Evolutionary conservation across 306 rosid genomes (phyloP).

Genomic region (Crotalaria pallida): DNA sequence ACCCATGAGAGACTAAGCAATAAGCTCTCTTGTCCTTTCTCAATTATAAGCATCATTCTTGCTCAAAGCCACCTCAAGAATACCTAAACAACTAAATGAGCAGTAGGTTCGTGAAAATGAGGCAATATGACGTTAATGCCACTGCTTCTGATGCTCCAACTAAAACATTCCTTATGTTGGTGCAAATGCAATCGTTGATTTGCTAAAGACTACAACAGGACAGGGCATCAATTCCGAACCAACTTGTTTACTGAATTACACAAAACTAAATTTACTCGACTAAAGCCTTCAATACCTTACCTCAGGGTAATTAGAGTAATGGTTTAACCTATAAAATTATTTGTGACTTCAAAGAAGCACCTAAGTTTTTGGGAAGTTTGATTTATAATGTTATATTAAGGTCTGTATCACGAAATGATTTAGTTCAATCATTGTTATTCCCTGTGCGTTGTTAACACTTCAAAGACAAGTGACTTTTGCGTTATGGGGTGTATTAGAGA

Average conservation of each 20-base stretch:
- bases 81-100: not conserved
- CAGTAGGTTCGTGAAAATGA: not conserved
- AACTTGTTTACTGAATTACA: not conserved
- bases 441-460: too few relatives aligned
- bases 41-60: slow-evolving; percentile 17
- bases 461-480: too few relatives aligned
- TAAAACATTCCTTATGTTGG: not conserved
- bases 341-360: too few relatives aligned
- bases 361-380: too few relatives aligned
- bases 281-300: not conserved
- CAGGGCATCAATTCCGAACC: not conserved
- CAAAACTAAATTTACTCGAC: not conserved
- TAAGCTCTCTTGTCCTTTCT: not conserved
- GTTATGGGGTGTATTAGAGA: too few relatives aligned
- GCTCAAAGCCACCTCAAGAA: slow-evolving; percentile 1
- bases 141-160: not conserved
- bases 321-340: too few relatives aligned
- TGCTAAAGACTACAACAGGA: not conserved
- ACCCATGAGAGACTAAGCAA: slow-evolving; percentile 18
- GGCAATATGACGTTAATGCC: not conserved
- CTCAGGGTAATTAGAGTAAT: not conserved
- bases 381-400: too few relatives aligned
- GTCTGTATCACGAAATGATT: too few relatives aligned
- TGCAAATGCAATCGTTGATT: not conserved
- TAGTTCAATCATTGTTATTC: too few relatives aligned